Base-by-base conservation (phyloP, 192 early-diverging fungal genomes). In the Backusella macrospora region DNA sequence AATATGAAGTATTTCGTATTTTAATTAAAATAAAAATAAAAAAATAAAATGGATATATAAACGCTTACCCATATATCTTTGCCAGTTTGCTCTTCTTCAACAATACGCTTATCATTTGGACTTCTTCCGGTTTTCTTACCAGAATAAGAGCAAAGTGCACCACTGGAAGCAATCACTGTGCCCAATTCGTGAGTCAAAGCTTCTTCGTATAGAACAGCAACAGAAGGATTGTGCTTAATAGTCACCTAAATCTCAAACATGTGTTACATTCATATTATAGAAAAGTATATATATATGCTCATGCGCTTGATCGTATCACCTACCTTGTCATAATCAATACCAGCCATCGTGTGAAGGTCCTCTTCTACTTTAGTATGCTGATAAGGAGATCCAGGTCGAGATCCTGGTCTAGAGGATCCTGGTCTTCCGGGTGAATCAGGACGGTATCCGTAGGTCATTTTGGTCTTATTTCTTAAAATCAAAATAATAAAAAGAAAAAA, bases 41-140 rank as follows among this genome's bases (percentile, higher is more conserved):
- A 55, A 42, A 7, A 4, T 21, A 39, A 42, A 52, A 38, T 8
- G 9, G 52, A 52, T 5, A 34, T 40, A 6, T 26, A 45, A 59
- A 59, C 18, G 37, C 38, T 48, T 73, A 73, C 72, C 96, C 97
- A 99, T 78, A 99, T 90, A 77, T 98, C 92, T 75, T 94, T 83
- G 16, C 85, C 83, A 21, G 95, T 91, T 23, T 86, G 80, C 15
- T 90, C 82, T 83, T 99, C 97, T 72, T 97, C 96, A 59, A 98
- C 97, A 79, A 99, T 92, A 78, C 97, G 94, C 89, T 99, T 99
- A 89, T 99, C 97, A 70, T 88, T 86, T 71, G 97, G 97, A 46
- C 90, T 92, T 75, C 97, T 92, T 38, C 97, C 93, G 34, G 90
- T 97, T 86, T 99, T 99, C 74, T 89, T 87, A 63, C 95, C 96